A percentile compares a stretch with the other conserved stretches of the same genome.
phyloP scores from a whole-genome alignment of 805 yeast genomes.

The Candida xyloterini region DNA sequence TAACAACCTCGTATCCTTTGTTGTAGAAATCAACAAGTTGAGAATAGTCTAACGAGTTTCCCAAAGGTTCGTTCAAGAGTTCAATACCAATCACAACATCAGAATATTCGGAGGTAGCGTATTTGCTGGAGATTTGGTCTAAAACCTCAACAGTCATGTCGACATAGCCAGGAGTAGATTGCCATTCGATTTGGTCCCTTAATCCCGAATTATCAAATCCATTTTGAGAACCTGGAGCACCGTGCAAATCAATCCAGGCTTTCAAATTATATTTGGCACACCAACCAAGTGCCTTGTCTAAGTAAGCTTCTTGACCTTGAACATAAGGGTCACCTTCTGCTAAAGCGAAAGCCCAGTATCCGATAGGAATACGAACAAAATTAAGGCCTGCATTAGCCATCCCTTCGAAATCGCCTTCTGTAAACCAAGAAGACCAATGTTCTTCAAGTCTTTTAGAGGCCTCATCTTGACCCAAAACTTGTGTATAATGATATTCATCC shows the following conservation, averaged over 20 bases:
- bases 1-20: slow-evolving; percentile 62
- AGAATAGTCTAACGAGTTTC: slow-evolving; percentile 59
- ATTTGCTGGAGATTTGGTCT: slow-evolving; percentile 52
- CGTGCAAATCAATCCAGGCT: slow-evolving; percentile 92
- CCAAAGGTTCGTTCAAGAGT: slow-evolving; percentile 86
- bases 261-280: slow-evolving; percentile 56
- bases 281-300: slow-evolving; percentile 81
- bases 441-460: slow-evolving; percentile 49
- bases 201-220: slow-evolving; percentile 94
- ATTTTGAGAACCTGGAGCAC: slow-evolving; percentile 96
- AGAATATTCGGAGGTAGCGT: slow-evolving; percentile 56
- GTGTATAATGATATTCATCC: slow-evolving; percentile 75
- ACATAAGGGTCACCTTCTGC: slow-evolving; percentile 78
- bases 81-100: slow-evolving; percentile 84
- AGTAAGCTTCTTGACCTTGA: slow-evolving; percentile 69
- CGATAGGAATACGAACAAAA: slow-evolving; percentile 86
- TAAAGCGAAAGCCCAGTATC: slow-evolving; percentile 85
- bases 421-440: slow-evolving; percentile 81
- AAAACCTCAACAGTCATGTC: slow-evolving; percentile 56
- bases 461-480: slow-evolving; percentile 56
- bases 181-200: slow-evolving; percentile 62
- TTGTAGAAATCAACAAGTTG: slow-evolving; percentile 56
- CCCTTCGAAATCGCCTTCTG: slow-evolving; percentile 63
- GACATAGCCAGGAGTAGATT: slow-evolving; percentile 40
- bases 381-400: slow-evolving; percentile 69